These are phyloP conservation scores for Mariannaea elegans DNA, from an alignment of 2,329 filamentous ascomycete genomes.

Conservation along the genomic window DNA sequence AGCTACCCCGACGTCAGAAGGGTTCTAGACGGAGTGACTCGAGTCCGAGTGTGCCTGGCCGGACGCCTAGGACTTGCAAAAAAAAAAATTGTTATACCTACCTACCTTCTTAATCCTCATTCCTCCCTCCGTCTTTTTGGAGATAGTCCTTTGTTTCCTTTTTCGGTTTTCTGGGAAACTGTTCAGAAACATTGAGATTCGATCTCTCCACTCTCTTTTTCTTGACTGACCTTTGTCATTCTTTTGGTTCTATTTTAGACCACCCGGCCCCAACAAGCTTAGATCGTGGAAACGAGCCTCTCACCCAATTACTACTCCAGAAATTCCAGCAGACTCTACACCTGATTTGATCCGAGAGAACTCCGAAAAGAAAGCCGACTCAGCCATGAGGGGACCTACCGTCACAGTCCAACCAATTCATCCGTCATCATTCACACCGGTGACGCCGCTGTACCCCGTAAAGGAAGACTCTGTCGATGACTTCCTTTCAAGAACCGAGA, in stretches of 20 bases:
- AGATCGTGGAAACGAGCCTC: constrained; percentile 36
- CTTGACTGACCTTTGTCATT: constrained; percentile 22
- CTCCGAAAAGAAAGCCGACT: constrained; percentile 21
- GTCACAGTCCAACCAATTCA: constrained; percentile 32
- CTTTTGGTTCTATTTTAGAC: constrained; percentile 22
- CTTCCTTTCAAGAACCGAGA: constrained; percentile 25
- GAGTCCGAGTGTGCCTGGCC: constrained; percentile 29
- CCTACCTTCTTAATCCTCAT: not conserved
- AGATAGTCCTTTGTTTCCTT: constrained; percentile 8
- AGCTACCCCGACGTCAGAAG: constrained; percentile 35
- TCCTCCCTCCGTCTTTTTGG: not conserved
- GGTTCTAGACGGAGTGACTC: constrained; percentile 30
- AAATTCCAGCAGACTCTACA: constrained; percentile 8
- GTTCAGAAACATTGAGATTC: not conserved
- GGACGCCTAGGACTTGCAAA: constrained; percentile 18
- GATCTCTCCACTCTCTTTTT: not conserved
- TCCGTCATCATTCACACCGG: constrained; percentile 29
- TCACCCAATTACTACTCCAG: constrained; percentile 11
- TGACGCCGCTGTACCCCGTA: constrained; percentile 31
- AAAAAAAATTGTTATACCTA: constrained; percentile 20
- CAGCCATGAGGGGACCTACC: constrained; percentile 36
- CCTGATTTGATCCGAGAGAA: constrained; percentile 7
- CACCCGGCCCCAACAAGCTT: constrained; percentile 38
- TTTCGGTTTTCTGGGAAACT: constrained; percentile 8
- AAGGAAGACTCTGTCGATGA: constrained; percentile 30